These are phyloP conservation scores for Mycena chlorophos DNA, from an alignment of 768 basidiomycete genomes.

Conservation along the genomic window DNA sequence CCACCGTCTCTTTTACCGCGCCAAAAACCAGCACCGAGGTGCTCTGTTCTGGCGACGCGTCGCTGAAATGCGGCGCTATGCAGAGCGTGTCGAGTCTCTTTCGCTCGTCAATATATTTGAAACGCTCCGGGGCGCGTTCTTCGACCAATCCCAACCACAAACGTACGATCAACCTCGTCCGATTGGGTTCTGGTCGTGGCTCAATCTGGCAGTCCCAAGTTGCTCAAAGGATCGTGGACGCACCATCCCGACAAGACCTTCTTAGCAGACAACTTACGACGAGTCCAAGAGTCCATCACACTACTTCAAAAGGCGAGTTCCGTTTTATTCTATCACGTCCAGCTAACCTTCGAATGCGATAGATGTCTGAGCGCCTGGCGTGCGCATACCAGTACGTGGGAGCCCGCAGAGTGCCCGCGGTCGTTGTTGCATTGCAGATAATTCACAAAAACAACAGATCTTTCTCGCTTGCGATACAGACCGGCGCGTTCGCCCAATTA, in stretches of 20 bases:
- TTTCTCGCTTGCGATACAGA: slow-evolving; percentile 64
- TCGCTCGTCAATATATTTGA: slow-evolving; percentile 35
- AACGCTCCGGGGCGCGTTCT: slow-evolving; percentile 52
- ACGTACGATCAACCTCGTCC: slow-evolving; percentile 36
- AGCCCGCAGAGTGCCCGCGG: too few species aligned
- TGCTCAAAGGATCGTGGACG: slow-evolving; percentile 64
- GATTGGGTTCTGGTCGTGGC: background rate
- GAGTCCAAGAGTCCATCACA: slow-evolving; percentile 34
- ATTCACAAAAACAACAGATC: slow-evolving; percentile 40
- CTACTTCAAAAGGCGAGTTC: slow-evolving; percentile 49
- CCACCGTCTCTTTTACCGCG: slow-evolving; percentile 73
- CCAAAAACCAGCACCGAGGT: slow-evolving; percentile 73
- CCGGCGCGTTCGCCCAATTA: slow-evolving; percentile 71
- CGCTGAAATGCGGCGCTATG: slow-evolving; percentile 58
- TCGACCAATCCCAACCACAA: slow-evolving; percentile 36
- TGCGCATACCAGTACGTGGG: slow-evolving; percentile 63
- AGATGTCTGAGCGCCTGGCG: slow-evolving; percentile 50
- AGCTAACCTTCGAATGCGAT: slow-evolving; percentile 11
- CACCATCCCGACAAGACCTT: slow-evolving; percentile 47
- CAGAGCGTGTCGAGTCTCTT: slow-evolving; percentile 36
- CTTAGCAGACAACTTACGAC: slow-evolving; percentile 36
- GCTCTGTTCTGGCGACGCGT: slow-evolving; percentile 73
- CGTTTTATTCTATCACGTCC: background rate
- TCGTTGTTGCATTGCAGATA: background rate
- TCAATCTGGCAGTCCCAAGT: slow-evolving; percentile 43